Percentiles rank a stretch among this genome's conserved stretches.
Conservation (phyloP, 2,329 filamentous ascomycete species). For the Grosmannia clavigera region DNA sequence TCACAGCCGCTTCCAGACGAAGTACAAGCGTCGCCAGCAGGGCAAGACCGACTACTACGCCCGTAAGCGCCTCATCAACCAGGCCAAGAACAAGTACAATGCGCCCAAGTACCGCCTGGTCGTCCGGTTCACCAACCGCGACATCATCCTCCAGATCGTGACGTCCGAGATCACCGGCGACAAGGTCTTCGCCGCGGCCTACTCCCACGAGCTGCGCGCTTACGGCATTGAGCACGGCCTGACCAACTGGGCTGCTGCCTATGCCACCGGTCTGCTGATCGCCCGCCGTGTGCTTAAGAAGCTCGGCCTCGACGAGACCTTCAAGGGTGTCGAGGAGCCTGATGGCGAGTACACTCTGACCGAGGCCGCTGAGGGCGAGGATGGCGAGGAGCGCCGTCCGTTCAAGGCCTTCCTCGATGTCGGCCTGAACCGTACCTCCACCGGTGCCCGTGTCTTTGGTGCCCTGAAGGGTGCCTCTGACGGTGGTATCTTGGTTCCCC, state of each 20-base stretch:
- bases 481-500: constrained; percentile 90
- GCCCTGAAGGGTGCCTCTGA: constrained; percentile 99
- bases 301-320: constrained; percentile 87
- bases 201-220: constrained; percentile 93
- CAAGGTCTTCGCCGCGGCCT: constrained; percentile 89
- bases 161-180: constrained; percentile 92
- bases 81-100: constrained; percentile 99
- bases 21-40: constrained; percentile 93
- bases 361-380: constrained; percentile 82
- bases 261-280: constrained; percentile 91
- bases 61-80: constrained; percentile 97
- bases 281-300: constrained; percentile 95
- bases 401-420: constrained; percentile 99
- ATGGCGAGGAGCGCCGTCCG: constrained; percentile 77
- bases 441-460: constrained; percentile 96
- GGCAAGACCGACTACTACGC: constrained; percentile 99
- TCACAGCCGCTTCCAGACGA: constrained; percentile 90
- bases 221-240: constrained; percentile 98
- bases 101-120: constrained; percentile 99
- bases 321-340: constrained; percentile 91
- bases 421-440: constrained; percentile 92
- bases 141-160: constrained; percentile 97
- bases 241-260: constrained; percentile 98
- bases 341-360: constrained; percentile 94
- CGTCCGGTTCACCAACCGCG: constrained; percentile 98